Evolutionary conservation across 2,329 filamentous ascomycete species (phyloP), one percentile per base, ranked within the genome.

Genomic region (Neopestalotiopsis rosae): DNA sequence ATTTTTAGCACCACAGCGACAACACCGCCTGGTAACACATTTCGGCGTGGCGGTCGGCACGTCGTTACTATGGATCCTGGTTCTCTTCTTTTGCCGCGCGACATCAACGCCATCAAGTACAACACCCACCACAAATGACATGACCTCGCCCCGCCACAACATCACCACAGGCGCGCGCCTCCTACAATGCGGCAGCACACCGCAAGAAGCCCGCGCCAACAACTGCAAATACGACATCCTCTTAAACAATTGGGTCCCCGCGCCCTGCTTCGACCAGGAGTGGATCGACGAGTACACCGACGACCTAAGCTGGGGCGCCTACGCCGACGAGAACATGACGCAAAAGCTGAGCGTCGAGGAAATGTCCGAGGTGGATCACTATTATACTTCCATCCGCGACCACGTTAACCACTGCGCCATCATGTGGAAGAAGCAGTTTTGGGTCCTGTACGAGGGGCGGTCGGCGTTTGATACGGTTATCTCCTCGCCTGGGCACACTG

Each of bases 341-440:
- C 69, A 69, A 30, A 68, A 52, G 3, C 61, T 75, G 5, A 69
- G 66, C 7, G 67, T 73, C 13, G 69, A 70, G 9, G 71, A 74
- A 17, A 75, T 76, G 74, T 67, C 68, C 5, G 72, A 74, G 40
- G 20, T 59, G 13, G 71, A 71, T 57, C 69, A 70, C 32, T 76
- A 76, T 66, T 76, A 68, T 59, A 76, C 74, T 0, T 73, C 71
- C 0, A 67, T 69, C 1, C 71, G 75, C 1, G 75, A 76, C 34
- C 75, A 76, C 62, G 70, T 76, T 45, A 73, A 75, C 42, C 75
- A 76, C 71, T 76, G 75, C 66, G 73, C 71, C 12, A 71, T 74
- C 56, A 72, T 76, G 69, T 76, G 64, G 64, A 57, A 70, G 59
- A 74, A 73, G 56, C 74, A 76, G 61, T 76, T 73, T 20, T 71